These are phyloP conservation scores for Pseudisothecium myosuroides DNA, from an alignment of 225 moss, liverwort and hornwort species.

Conservation along the genomic window DNA sequence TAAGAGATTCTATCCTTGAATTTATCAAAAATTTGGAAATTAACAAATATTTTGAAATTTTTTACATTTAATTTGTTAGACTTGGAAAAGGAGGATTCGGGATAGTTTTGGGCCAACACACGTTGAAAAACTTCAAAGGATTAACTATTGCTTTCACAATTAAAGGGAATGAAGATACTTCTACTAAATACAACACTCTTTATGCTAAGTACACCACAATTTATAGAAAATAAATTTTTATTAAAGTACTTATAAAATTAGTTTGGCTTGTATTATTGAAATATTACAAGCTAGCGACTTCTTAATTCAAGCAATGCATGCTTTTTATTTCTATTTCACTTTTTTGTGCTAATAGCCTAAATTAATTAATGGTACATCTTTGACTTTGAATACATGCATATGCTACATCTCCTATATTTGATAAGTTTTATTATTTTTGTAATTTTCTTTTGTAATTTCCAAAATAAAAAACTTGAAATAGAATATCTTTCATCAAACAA, in stretches of 20 bases:
- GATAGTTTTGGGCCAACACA: neutral
- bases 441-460: no score
- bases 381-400: neutral
- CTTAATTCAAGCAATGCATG: neutral
- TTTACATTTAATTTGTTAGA: no score
- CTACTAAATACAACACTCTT: neutral
- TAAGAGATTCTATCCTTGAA: neutral
- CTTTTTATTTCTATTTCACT: neutral
- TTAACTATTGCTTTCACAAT: neutral
- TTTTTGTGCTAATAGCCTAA: neutral
- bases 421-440: neutral
- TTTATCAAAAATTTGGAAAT: neutral
- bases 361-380: neutral
- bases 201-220: neutral
- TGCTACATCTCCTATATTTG: neutral
- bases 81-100: neutral
- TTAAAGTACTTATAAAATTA: neutral
- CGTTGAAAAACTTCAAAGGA: rapidly evolving
- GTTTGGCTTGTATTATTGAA: neutral
- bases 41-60: neutral
- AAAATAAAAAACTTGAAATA: neutral
- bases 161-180: neutral
- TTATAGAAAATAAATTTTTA: neutral
- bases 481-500: neutral
- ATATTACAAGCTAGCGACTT: rapidly evolving